Percentiles rank a stretch among this genome's conserved stretches.
phyloP scores from a whole-genome alignment of 371 early-diverging fungal species.

The Parasitella parasitica region DNA sequence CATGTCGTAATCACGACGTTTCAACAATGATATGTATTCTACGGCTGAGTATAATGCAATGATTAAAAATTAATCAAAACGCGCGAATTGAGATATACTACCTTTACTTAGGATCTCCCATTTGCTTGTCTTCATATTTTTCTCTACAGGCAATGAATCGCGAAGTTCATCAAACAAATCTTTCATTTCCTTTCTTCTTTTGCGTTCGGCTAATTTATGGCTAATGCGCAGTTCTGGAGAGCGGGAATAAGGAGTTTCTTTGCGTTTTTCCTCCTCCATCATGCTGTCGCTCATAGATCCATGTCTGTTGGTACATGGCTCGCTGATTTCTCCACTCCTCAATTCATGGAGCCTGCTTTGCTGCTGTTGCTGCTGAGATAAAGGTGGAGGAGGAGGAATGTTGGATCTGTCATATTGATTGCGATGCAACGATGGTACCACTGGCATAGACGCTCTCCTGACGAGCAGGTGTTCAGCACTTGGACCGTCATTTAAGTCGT shows the following conservation, averaged over 20 bases:
- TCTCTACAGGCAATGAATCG: constrained; percentile 72
- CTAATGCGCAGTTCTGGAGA: constrained; percentile 67
- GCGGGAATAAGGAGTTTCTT: constrained; percentile 68
- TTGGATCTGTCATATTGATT: not conserved
- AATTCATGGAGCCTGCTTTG: not conserved
- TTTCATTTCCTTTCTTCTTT: constrained; percentile 86
- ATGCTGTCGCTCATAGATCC: not conserved
- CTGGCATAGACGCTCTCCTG: constrained; percentile 55
- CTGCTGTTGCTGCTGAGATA: not conserved
- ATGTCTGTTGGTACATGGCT: not conserved
- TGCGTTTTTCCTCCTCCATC: constrained; percentile 2
- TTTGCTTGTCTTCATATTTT: constrained; percentile 77
- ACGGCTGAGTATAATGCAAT: constrained; percentile 36
- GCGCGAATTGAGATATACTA: constrained; percentile 12
- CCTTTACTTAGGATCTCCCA: constrained; percentile 87
- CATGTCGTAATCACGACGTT: constrained; percentile 54
- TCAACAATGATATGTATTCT: constrained; percentile 50
- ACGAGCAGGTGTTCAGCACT: constrained; percentile 13
- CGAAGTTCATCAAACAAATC: constrained; percentile 84
- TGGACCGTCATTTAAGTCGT: constrained; percentile 14
- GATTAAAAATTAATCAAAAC: not conserved
- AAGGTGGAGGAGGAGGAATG: not conserved
- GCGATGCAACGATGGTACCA: constrained; percentile 26
- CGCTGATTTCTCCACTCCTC: not conserved
- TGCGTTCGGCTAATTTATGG: constrained; percentile 86